phyloP scores from a whole-genome alignment of 1,284 basidiomycete genomes.

The Athelia psychrophila region DNA sequence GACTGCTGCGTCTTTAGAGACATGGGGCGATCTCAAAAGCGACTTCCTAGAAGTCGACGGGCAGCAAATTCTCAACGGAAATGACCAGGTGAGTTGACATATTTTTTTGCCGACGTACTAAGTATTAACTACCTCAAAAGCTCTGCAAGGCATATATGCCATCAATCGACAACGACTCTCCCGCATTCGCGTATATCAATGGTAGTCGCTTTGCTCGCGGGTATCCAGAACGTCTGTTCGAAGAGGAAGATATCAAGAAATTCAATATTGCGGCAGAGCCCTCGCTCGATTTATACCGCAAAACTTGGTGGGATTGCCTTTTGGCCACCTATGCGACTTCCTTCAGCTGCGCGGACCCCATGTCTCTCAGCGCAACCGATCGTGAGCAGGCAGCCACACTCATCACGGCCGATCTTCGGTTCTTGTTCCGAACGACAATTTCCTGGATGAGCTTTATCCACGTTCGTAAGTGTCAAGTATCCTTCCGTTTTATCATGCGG shows the following conservation, averaged over 20 bases:
- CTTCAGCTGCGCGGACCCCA: constrained; percentile 21
- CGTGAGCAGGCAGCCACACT: constrained; percentile 41
- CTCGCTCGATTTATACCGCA: constrained; percentile 60
- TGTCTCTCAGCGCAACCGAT: constrained; percentile 34
- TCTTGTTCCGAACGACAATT: constrained; percentile 60
- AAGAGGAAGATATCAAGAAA: constrained; percentile 25
- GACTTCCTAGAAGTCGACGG: too few relatives aligned
- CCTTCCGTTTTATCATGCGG: too few relatives aligned
- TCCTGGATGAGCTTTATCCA: constrained; percentile 75
- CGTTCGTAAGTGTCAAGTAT: constrained; percentile 28
- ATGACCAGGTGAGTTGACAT: too few relatives aligned
- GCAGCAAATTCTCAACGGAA: too few relatives aligned
- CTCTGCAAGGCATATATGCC: neutral
- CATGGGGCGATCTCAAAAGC: neutral
- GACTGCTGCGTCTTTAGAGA: constrained; percentile 3
- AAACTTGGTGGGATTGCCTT: constrained; percentile 77
- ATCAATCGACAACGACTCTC: constrained; percentile 1
- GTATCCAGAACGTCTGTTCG: constrained; percentile 29
- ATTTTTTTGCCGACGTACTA: neutral
- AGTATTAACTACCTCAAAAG: neutral
- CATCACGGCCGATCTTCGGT: constrained; percentile 58
- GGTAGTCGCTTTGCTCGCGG: neutral
- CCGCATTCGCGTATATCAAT: constrained; percentile 8
- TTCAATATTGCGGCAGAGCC: constrained; percentile 44
- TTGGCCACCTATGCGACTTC: constrained; percentile 49